phyloP scores from a whole-genome alignment of 257 asterid species.

The Coffea canephora region DNA sequence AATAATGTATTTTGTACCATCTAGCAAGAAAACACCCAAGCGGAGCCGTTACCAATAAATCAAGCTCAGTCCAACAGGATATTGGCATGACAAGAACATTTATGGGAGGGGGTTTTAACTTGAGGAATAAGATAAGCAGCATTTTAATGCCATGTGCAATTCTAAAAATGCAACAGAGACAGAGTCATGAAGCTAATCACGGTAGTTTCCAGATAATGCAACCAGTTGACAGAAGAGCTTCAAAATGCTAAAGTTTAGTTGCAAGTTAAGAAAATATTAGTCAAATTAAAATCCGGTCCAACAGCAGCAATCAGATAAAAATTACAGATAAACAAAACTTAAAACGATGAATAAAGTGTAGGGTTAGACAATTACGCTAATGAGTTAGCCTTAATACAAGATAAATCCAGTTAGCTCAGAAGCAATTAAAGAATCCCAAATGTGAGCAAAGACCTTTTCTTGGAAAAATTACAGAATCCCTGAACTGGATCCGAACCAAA shows the following conservation, averaged over 20 bases:
- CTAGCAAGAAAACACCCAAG: not conserved
- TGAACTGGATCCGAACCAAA: constrained; percentile 58
- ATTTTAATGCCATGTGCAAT: not conserved
- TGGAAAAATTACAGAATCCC: constrained; percentile 43
- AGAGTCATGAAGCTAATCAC: not conserved
- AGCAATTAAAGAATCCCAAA: constrained; percentile 1
- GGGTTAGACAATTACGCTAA: not conserved
- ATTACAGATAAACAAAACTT: not conserved
- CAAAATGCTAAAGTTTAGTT: not conserved
- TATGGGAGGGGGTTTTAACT: not conserved
- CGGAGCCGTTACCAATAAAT: not conserved
- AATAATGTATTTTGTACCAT: not conserved
- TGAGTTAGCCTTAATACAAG: not conserved
- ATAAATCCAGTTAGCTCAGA: not conserved
- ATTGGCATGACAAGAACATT: not conserved
- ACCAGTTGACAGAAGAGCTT: not conserved
- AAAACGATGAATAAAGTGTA: not conserved
- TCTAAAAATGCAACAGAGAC: not conserved
- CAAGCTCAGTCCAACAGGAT: not conserved
- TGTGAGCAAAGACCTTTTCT: constrained; percentile 32
- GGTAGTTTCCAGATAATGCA: not conserved
- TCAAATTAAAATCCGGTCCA: not conserved
- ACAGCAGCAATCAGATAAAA: not conserved
- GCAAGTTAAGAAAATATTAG: not conserved
- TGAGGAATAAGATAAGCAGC: not conserved